Conservation (phyloP, 139 green algal genomes). For the Chlamydomonas sphaeroides region DNA sequence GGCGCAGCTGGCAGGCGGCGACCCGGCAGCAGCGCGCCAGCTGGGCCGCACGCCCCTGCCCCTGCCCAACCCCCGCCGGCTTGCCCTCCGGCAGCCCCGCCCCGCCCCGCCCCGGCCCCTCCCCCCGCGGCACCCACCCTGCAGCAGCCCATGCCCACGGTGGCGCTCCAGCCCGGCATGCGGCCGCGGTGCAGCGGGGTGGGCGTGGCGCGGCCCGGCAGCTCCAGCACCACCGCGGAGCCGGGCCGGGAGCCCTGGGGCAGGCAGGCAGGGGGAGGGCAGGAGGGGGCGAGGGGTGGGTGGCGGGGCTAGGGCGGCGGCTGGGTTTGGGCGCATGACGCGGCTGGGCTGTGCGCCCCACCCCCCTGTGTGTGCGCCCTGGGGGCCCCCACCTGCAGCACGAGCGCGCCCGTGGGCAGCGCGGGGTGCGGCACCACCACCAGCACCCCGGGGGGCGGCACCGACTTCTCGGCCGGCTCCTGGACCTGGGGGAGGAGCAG, state of each 20-base stretch:
- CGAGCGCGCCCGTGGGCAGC: conserved; percentile 10
- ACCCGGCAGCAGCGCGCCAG: too few relatives aligned
- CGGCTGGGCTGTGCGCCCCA: too few relatives aligned
- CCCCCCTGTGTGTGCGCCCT: too few relatives aligned
- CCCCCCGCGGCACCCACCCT: conserved; percentile 20
- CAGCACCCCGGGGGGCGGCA: not conserved
- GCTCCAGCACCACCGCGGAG: conserved; percentile 40
- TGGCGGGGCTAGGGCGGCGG: too few relatives aligned
- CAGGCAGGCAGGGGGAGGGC: too few relatives aligned
- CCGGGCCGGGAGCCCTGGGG: conserved; percentile 30
- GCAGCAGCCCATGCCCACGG: conserved; percentile 46
- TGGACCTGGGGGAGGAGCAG: conserved; percentile 9
- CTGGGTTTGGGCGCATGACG: too few relatives aligned
- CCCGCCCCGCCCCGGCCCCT: not conserved
- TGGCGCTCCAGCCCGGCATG: conserved; percentile 11
- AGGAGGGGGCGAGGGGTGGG: too few relatives aligned
- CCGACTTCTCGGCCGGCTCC: conserved; percentile 10
- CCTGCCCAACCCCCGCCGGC: too few relatives aligned
- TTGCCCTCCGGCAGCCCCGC: too few relatives aligned
- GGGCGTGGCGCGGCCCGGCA: conserved; percentile 30
- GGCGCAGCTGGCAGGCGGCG: too few relatives aligned
- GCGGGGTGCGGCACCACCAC: conserved; percentile 41
- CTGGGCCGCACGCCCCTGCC: too few relatives aligned
- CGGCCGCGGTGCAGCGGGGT: conserved; percentile 1
- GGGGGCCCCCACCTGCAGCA: conserved; percentile 34